These are phyloP conservation scores for Talinum fruticosum DNA, from an alignment of 148 eudicot genomes.

Conservation along the genomic window DNA sequence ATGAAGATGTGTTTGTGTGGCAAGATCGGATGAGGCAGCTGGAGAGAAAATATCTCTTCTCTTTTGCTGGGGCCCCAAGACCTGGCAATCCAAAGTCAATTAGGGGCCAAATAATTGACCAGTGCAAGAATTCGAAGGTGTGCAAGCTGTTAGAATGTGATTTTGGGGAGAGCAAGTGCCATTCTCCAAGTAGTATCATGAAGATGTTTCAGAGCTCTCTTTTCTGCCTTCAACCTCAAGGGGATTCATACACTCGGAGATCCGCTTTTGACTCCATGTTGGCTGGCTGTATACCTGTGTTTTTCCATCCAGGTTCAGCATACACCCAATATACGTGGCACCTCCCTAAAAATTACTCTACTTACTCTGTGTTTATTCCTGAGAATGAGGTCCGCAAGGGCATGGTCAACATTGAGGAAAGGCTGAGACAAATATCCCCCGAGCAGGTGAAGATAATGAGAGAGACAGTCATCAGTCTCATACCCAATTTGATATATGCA, in stretches of 20 bases:
- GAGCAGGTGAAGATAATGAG: conserved; percentile 76
- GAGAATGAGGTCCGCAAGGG: conserved; percentile 69
- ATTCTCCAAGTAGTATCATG: conserved; percentile 87
- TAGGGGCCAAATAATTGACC: conserved; percentile 71
- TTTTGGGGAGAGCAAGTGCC: conserved; percentile 81
- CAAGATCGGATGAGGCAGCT: conserved; percentile 85
- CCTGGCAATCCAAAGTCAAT: conserved; percentile 83
- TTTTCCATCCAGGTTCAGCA: conserved; percentile 90
- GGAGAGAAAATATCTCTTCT: conserved; percentile 69
- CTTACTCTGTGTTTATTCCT: conserved; percentile 76
- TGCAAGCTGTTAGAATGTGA: conserved; percentile 81
- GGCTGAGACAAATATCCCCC: conserved; percentile 48
- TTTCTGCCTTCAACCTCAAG: conserved; percentile 93
- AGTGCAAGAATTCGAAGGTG: conserved; percentile 56
- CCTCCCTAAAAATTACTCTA: conserved; percentile 71
- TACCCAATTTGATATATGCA: conserved; percentile 77
- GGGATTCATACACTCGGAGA: conserved; percentile 93
- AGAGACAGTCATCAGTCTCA: conserved; percentile 74
- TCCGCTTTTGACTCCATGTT: conserved; percentile 97
- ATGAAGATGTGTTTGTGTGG: conserved; percentile 73
- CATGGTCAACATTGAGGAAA: conserved; percentile 64
- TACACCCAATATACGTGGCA: conserved; percentile 95
- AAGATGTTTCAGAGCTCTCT: conserved; percentile 92
- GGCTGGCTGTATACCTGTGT: conserved; percentile 97
- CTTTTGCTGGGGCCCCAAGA: conserved; percentile 96